Percentiles rank a stretch among this genome's conserved stretches.
Conservation (phyloP, 1,139 yeast species). For the Yamadazyma conglobata region DNA sequence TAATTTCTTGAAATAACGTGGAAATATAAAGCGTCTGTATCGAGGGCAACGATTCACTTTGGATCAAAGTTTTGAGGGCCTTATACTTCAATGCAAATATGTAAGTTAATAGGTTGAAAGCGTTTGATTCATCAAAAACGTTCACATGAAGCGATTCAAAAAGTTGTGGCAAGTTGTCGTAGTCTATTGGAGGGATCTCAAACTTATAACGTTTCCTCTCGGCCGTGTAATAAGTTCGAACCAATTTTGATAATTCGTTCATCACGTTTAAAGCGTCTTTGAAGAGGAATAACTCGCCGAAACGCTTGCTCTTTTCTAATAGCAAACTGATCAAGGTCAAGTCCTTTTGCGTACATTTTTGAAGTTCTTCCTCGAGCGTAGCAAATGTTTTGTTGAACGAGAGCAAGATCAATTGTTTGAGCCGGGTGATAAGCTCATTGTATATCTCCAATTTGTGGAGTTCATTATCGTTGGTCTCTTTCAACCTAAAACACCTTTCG, state of each 20-base stretch:
- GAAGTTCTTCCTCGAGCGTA: conserved; percentile 17
- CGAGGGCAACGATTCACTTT: conserved; percentile 24
- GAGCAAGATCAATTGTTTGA: conserved; percentile 52
- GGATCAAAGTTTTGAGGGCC: conserved; percentile 27
- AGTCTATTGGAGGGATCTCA: conserved; percentile 12
- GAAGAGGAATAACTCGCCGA: conserved; percentile 48
- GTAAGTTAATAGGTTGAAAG: conserved; percentile 25
- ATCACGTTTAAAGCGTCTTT: conserved; percentile 56
- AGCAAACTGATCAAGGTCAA: conserved; percentile 13
- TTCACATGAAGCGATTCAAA: conserved; percentile 10
- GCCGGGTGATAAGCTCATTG: conserved; percentile 39
- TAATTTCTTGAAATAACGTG: conserved; percentile 30
- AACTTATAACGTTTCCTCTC: conserved; percentile 17
- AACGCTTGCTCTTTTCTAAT: conserved; percentile 25
- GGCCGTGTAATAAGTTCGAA: conserved; percentile 20
- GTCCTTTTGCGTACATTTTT: conserved; percentile 6
- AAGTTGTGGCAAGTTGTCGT: conserved; percentile 17
- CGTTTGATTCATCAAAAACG: conserved; percentile 16
- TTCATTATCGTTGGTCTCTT: conserved; percentile 32
- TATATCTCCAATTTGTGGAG: conserved; percentile 46
- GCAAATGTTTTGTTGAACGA: conserved; percentile 54
- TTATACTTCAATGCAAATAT: conserved; percentile 25
- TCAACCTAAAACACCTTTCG: conserved; percentile 15
- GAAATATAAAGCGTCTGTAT: conserved; percentile 32
- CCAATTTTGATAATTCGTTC: conserved; percentile 30